A percentile compares a stretch with the other conserved stretches of the same genome.
phyloP scores from a whole-genome alignment of 345 rosid genomes.

The Salix viminalis region DNA sequence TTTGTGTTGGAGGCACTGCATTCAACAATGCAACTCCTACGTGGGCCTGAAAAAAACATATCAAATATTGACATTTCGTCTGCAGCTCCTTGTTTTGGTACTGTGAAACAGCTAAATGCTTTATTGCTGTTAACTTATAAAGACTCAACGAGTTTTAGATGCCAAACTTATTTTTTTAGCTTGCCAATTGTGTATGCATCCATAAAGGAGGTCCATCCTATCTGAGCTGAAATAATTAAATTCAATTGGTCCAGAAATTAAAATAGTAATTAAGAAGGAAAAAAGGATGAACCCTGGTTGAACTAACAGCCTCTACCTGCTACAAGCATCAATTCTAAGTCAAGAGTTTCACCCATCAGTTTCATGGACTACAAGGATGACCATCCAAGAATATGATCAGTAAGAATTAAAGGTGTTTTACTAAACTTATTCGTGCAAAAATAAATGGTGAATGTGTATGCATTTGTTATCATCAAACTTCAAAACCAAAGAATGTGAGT shows the following conservation, averaged over 20 bases:
- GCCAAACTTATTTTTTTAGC: not conserved
- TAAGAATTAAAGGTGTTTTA: not conserved
- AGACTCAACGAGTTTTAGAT: no score
- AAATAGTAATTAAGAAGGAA: no score
- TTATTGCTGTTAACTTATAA: no score
- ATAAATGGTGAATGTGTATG: not conserved
- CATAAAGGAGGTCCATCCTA: no score
- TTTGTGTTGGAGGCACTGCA: constrained; percentile 58
- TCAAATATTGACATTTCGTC: not conserved
- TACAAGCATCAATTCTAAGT: not conserved
- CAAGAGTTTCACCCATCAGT: not conserved
- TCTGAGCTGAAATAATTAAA: not conserved
- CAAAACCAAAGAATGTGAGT: not conserved
- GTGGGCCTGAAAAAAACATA: constrained; percentile 56
- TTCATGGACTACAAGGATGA: not conserved
- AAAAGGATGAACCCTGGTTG: not conserved
- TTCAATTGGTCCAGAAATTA: not conserved
- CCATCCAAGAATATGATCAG: not conserved
- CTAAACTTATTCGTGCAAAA: not conserved
- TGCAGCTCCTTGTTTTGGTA: not conserved
- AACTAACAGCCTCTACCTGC: not conserved
- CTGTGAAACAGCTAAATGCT: no score
- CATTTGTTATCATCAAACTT: not conserved
- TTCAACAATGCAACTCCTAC: constrained; percentile 94
- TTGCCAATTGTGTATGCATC: not conserved